These are phyloP conservation scores for Colletotrichum chrysophilum DNA, from an alignment of 2,329 filamentous ascomycete genomes.

Conservation along the genomic window DNA sequence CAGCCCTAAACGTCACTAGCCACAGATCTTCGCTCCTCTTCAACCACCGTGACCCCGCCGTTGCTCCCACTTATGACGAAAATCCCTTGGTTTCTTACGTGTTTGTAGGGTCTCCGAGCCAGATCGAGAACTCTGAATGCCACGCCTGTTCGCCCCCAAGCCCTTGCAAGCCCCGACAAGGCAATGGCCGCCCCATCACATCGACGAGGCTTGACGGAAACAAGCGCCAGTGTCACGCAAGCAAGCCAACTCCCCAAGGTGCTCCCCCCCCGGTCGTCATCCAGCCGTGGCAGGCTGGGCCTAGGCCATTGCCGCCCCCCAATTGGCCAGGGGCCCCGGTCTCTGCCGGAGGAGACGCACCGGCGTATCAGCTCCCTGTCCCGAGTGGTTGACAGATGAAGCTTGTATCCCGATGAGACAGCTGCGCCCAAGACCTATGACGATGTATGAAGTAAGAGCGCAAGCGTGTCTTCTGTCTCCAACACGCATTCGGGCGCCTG, in stretches of 20 bases:
- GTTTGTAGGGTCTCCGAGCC: background rate
- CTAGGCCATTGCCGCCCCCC: background rate
- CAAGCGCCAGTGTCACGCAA: conserved; percentile 17
- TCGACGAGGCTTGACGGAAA: conserved; percentile 12
- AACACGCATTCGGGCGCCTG: conserved; percentile 9
- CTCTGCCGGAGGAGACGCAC: conserved; percentile 13
- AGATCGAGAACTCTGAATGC: background rate
- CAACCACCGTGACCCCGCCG: conserved; percentile 8
- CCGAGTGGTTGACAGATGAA: conserved; percentile 11
- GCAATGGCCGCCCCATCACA: background rate
- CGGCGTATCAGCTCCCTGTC: background rate
- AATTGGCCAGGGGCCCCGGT: conserved; percentile 3
- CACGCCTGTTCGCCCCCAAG: background rate
- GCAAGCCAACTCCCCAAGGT: background rate
- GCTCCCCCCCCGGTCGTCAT: conserved; percentile 2
- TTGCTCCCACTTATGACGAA: conserved; percentile 4
- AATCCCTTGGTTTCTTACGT: conserved; percentile 1
- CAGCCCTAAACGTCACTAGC: conserved; percentile 23
- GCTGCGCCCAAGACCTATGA: conserved; percentile 24
- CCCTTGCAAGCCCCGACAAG: background rate
- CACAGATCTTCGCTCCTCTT: conserved; percentile 19
- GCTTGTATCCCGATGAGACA: conserved; percentile 20
- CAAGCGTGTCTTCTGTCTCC: background rate
- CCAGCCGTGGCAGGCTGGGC: conserved; percentile 12
- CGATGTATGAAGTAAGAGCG: conserved; percentile 15